These are phyloP conservation scores for Linum lewisii DNA, from an alignment of 345 rosid genomes.

Conservation along the genomic window DNA sequence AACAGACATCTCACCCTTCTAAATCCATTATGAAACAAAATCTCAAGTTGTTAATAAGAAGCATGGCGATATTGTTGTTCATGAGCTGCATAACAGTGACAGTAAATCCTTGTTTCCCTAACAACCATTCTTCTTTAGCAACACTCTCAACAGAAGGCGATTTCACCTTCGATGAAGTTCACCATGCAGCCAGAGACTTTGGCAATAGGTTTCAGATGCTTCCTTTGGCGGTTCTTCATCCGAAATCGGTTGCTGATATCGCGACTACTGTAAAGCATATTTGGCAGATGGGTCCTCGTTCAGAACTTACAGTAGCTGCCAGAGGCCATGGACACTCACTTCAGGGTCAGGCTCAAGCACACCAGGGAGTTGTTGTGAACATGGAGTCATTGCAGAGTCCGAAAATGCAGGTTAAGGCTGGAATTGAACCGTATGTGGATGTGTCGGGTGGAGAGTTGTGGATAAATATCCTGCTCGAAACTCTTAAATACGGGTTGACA, in stretches of 20 bases:
- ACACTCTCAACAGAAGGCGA: conserved; percentile 57
- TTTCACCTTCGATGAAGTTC: conserved; percentile 56
- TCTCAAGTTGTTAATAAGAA: too few relatives aligned
- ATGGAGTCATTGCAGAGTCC: conserved; percentile 18
- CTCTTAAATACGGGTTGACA: conserved; percentile 20
- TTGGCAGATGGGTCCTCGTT: conserved; percentile 76
- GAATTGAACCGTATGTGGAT: conserved; percentile 13
- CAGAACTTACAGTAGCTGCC: conserved; percentile 27
- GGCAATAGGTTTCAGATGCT: conserved; percentile 60
- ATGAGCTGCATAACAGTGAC: too few relatives aligned
- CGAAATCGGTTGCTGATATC: conserved; percentile 70
- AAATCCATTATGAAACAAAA: too few relatives aligned
- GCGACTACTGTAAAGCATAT: conserved; percentile 58
- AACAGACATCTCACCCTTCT: too few relatives aligned
- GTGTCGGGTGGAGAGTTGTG: conserved; percentile 20
- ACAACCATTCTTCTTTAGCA: conserved; percentile 31
- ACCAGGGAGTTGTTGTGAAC: conserved; percentile 19
- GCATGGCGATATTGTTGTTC: too few relatives aligned
- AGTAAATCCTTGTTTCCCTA: too few relatives aligned
- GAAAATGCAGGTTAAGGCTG: conserved; percentile 11
- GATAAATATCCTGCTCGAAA: conserved; percentile 19
- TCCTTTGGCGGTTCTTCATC: conserved; percentile 74
- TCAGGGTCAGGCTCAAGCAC: conserved; percentile 23
- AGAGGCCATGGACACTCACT: conserved; percentile 29
- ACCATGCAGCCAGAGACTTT: conserved; percentile 73